Percentiles rank a stretch among this genome's conserved stretches.
These are phyloP conservation scores for Kodamaea ohmeri DNA, from an alignment of 1,139 yeast genomes.

Conservation along the genomic window DNA sequence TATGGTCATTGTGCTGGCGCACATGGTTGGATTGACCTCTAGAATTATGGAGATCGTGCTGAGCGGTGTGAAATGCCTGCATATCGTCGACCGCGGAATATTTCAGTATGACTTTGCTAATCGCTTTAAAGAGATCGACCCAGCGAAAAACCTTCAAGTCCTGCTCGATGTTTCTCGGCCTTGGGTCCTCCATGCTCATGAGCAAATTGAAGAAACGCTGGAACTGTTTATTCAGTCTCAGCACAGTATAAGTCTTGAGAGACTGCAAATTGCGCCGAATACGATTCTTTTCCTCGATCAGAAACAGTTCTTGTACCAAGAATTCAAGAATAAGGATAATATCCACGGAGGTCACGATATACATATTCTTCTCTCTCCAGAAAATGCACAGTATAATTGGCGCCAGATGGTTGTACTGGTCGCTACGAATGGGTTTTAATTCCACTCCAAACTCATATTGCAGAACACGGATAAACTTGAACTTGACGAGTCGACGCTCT, in stretches of 20 bases:
- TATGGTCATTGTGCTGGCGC: constrained; percentile 3
- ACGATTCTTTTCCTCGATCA: constrained; percentile 68
- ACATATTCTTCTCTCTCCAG: constrained; percentile 52
- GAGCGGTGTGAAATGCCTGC: not conserved
- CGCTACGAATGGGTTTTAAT: constrained; percentile 24
- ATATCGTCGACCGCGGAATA: constrained; percentile 25
- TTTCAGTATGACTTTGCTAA: constrained; percentile 60
- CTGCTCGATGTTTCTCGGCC: constrained; percentile 71
- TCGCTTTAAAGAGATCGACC: constrained; percentile 53
- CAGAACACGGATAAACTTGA: constrained; percentile 25
- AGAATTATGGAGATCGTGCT: too few relatives aligned
- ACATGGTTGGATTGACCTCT: too few relatives aligned
- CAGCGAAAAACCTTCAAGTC: constrained; percentile 69
- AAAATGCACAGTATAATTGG: constrained; percentile 57
- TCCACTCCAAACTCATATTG: constrained; percentile 25
- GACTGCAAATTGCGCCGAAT: constrained; percentile 67
- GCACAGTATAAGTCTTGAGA: constrained; percentile 59
- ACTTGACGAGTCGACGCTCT: constrained; percentile 38
- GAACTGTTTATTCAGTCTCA: constrained; percentile 45
- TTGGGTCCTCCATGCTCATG: constrained; percentile 64
- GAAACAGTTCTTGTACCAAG: constrained; percentile 54
- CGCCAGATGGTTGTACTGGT: constrained; percentile 22
- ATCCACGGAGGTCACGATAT: constrained; percentile 66
- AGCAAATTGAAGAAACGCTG: constrained; percentile 54
- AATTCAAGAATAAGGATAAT: constrained; percentile 57